phyloP scores from a whole-genome alignment of 805 yeast species.

The Nakazawaea molendinolei region DNA sequence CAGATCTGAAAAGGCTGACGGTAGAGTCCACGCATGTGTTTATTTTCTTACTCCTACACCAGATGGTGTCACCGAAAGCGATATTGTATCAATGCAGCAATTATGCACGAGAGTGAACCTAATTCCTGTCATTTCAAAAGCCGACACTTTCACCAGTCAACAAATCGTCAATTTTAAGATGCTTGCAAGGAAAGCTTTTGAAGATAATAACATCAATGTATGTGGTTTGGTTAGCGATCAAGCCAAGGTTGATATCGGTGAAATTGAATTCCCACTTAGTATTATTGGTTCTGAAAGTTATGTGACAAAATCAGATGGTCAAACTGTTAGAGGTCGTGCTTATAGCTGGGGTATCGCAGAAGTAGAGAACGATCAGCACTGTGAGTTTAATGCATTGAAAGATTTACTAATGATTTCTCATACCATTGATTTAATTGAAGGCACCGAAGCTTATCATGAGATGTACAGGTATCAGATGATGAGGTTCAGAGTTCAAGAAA shows the following conservation, averaged over 20 bases:
- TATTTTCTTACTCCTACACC: conserved; percentile 74
- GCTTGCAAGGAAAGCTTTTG: conserved; percentile 42
- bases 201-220: conserved; percentile 47
- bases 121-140: conserved; percentile 76
- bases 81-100: conserved; percentile 66
- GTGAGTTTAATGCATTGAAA: conserved; percentile 67
- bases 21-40: conserved; percentile 77
- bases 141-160: conserved; percentile 59
- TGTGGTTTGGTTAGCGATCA: conserved; percentile 43
- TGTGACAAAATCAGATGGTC: conserved; percentile 35
- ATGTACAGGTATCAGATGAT: conserved; percentile 55
- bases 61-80: conserved; percentile 54
- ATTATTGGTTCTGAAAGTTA: conserved; percentile 60
- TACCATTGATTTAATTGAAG: conserved; percentile 69
- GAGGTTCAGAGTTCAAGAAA: conserved; percentile 33
- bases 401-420: conserved; percentile 59
- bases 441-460: conserved; percentile 77
- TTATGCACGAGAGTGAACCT: conserved; percentile 69
- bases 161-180: conserved; percentile 50
- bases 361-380: conserved; percentile 68
- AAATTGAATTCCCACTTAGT: conserved; percentile 55
- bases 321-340: conserved; percentile 61
- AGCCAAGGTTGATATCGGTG: conserved; percentile 25
- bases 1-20: conserved; percentile 46
- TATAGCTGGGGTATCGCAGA: conserved; percentile 87